Evolutionary conservation across 2,329 filamentous ascomycete genomes (phyloP), one percentile per base, ranked within the genome.

Genomic region (Fusarium avenaceum): DNA sequence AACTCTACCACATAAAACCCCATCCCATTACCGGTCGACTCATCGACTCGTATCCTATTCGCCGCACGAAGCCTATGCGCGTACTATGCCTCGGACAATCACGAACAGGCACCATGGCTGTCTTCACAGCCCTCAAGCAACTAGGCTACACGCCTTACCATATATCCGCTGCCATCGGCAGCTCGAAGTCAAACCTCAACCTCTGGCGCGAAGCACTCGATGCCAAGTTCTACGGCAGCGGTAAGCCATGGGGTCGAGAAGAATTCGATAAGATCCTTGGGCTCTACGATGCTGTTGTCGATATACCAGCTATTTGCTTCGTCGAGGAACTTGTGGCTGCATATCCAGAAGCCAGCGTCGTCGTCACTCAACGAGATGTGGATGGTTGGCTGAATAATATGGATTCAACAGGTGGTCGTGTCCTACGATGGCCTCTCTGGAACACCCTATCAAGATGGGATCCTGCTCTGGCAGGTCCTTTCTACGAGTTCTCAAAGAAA

Each of bases 191-290:
- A 3, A 71, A 65, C 5, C 42, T 63, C 4, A 19, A 19, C 9
- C 50, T 71, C 13, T 70, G 68, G 68, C 59, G 60, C 8, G 68
- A 71, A 42, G 68, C 68, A 3, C 68, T 70, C 9, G 56, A 70
- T 8, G 64, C 68, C 17, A 70, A 71, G 19, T 71, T 59, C 22
- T 11, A 71, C 1, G 53, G 50, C 14, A 59, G 49, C 13, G 64
- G 67, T 3, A 66, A 59, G 32, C 50, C 28, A 2, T 70, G 68
- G 68, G 60, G 61, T 3, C 50, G 67, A 6, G 45, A 35, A 19
- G 65, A 71, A 9, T 71, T 71, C 17, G 68, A 67, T 15, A 69
- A 57, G 47, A 50, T 71, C 1, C 48, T 71, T 1, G 68, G 68
- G 0, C 5, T 53, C 2, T 58, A 67, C 20, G 68, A 71, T 9